phyloP scores from a whole-genome alignment of 140 eudicot species.

The Ambrosia hybrid region DNA sequence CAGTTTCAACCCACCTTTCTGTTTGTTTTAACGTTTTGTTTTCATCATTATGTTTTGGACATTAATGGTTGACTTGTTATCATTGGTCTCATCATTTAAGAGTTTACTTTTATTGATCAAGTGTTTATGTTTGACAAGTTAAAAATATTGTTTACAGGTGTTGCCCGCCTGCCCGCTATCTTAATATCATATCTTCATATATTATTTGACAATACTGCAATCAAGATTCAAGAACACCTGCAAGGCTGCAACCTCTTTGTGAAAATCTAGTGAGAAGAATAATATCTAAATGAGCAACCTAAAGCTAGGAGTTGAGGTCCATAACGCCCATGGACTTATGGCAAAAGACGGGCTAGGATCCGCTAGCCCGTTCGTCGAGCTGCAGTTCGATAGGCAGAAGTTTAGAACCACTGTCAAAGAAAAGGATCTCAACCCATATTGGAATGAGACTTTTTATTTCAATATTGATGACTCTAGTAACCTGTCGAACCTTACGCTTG shows the following conservation, averaged over 20 bases:
- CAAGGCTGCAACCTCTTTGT: background rate
- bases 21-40: background rate
- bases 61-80: background rate
- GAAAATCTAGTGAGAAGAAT: constrained; percentile 12
- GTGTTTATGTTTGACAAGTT: background rate
- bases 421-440: constrained; percentile 71
- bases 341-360: constrained; percentile 84
- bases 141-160: constrained; percentile 25
- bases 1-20: background rate
- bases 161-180: too few species aligned
- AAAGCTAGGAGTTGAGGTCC: constrained; percentile 90
- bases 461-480: too few species aligned
- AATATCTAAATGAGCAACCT: constrained; percentile 51
- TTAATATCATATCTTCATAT: too few species aligned
- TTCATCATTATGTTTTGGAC: background rate
- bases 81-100: background rate
- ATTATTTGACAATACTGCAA: too few species aligned
- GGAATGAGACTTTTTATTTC: too few species aligned
- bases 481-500: too few species aligned
- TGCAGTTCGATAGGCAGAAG: constrained; percentile 68
- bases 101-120: background rate
- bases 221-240: too few species aligned
- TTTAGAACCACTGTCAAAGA: constrained; percentile 70
- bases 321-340: constrained; percentile 67
- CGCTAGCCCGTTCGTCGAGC: constrained; percentile 72